These are phyloP conservation scores for Arthrobotrys iridis DNA, from an alignment of 2,329 filamentous ascomycete species.

Conservation along the genomic window DNA sequence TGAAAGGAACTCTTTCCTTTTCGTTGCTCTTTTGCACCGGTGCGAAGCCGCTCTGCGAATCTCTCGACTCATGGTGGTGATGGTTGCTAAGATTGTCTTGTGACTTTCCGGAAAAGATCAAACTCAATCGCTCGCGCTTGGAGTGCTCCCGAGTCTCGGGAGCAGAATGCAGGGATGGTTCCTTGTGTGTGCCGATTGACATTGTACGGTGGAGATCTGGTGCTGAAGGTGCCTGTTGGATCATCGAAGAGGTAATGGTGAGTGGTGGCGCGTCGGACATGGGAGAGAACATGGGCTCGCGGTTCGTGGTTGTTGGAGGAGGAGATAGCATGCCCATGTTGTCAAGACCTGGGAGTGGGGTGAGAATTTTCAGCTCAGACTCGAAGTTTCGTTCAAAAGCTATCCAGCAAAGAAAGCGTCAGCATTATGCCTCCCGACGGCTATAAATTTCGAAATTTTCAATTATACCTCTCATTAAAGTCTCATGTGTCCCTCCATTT, in stretches of 20 bases:
- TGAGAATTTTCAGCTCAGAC: constrained; percentile 72
- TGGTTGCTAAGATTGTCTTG: constrained; percentile 43
- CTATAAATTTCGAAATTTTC: not conserved
- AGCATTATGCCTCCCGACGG: constrained; percentile 52
- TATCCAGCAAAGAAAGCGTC: constrained; percentile 58
- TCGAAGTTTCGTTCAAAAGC: constrained; percentile 73
- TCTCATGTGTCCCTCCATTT: constrained; percentile 68
- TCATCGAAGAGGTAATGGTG: constrained; percentile 51
- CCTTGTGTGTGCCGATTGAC: constrained; percentile 40
- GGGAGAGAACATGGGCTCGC: constrained; percentile 40
- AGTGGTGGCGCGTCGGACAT: constrained; percentile 45
- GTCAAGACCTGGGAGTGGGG: constrained; percentile 66
- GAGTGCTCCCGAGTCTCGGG: constrained; percentile 48
- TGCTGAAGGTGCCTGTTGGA: constrained; percentile 46
- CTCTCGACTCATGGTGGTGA: constrained; percentile 38
- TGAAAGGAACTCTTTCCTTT: constrained; percentile 38
- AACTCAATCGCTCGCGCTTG: constrained; percentile 39
- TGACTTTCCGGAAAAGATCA: constrained; percentile 49
- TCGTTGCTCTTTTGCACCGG: constrained; percentile 37
- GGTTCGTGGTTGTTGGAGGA: constrained; percentile 54
- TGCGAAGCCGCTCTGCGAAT: constrained; percentile 20
- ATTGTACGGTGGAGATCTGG: constrained; percentile 48
- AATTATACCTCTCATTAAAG: constrained; percentile 73
- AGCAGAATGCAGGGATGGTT: constrained; percentile 45
- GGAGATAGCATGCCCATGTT: constrained; percentile 59